These are phyloP conservation scores for Jatropha multifida DNA, from an alignment of 441 rosid genomes.

Conservation along the genomic window DNA sequence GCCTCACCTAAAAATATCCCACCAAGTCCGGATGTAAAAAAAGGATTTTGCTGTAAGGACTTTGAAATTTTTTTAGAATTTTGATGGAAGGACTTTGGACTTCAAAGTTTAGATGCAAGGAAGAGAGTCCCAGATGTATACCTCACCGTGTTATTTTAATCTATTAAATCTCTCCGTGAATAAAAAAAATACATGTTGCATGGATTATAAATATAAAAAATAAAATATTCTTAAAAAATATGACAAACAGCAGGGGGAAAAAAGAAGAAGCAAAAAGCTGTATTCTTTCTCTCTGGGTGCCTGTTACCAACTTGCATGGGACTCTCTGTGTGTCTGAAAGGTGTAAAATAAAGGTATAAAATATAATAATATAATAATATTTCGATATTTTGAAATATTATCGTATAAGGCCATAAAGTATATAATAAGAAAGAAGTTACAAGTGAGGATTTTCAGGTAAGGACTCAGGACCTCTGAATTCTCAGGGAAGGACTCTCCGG, in stretches of 20 bases:
- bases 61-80: not conserved
- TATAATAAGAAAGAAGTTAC: not conserved
- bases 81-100: not conserved
- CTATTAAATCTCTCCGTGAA: no score
- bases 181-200: no score
- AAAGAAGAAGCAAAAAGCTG: no score
- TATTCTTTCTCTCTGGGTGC: not conserved
- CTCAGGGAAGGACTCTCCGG: slow-evolving; percentile 58
- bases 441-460: slow-evolving; percentile 33
- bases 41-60: no score
- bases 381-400: not conserved
- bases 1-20: not conserved
- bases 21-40: not conserved
- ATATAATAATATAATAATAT: no score
- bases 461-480: slow-evolving; percentile 47
- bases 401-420: not conserved
- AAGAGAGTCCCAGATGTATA: not conserved
- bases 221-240: not conserved
- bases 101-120: not conserved
- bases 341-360: not conserved
- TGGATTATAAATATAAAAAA: not conserved
- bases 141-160: no score
- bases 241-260: no score
- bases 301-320: slow-evolving; percentile 17
- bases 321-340: not conserved